phyloP scores from a whole-genome alignment of 2,329 filamentous ascomycete genomes.

The Arthrobotrys sinensis region DNA sequence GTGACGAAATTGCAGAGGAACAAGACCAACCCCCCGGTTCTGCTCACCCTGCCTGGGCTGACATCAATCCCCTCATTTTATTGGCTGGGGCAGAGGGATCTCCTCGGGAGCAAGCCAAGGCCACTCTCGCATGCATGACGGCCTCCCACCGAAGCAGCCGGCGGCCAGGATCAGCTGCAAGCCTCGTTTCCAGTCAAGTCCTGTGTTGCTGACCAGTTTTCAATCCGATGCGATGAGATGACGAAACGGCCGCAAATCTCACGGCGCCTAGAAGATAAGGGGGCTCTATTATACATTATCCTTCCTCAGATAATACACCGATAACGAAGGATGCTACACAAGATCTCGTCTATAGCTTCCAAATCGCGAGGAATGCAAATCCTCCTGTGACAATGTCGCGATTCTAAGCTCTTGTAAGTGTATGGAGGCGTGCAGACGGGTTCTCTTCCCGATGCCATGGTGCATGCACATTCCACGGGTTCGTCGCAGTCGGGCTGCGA shows the following conservation, averaged over 20 bases:
- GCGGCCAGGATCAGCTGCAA: conserved; percentile 47
- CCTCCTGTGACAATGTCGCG: conserved; percentile 19
- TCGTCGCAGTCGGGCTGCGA: conserved; percentile 46
- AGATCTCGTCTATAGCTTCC: conserved; percentile 51
- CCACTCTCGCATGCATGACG: conserved; percentile 54
- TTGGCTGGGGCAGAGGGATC: conserved; percentile 59
- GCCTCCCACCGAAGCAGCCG: conserved; percentile 37
- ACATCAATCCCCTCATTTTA: conserved; percentile 26
- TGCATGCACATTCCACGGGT: conserved; percentile 49
- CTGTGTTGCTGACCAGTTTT: conserved; percentile 41
- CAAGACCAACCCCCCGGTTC: conserved; percentile 24
- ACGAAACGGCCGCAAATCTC: conserved; percentile 58
- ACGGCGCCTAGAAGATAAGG: conserved; percentile 58
- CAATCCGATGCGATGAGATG: conserved; percentile 41
- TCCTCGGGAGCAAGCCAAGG: conserved; percentile 52
- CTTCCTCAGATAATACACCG: conserved; percentile 23
- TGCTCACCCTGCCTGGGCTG: conserved; percentile 44
- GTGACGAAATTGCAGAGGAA: conserved; percentile 57
- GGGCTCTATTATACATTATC: conserved; percentile 43
- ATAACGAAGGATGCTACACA: conserved; percentile 25
- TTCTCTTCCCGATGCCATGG: conserved; percentile 48
- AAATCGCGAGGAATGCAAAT: conserved; percentile 39
- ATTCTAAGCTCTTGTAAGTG: conserved; percentile 1
- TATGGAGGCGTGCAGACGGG: conserved; percentile 35
- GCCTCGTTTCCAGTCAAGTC: conserved; percentile 46